Evolutionary conservation across 192 early-diverging fungal genomes (phyloP).

Genomic region (Mortierella alpina): DNA sequence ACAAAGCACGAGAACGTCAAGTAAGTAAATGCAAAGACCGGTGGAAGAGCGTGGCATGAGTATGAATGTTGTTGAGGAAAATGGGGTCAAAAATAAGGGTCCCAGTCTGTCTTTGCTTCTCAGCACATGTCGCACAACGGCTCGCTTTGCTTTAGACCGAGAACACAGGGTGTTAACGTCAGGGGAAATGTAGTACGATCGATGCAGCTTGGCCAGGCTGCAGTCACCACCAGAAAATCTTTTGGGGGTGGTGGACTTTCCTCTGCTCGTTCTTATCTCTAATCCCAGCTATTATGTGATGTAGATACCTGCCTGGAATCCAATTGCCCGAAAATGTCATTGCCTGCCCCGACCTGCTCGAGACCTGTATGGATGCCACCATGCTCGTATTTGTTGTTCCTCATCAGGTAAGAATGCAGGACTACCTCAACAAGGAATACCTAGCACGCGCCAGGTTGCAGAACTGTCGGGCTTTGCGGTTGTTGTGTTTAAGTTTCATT

Average conservation of each 20-base stretch:
- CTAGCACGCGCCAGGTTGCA: not conserved
- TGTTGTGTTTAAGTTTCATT: constrained; percentile 3
- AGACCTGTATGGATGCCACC: constrained; percentile 86
- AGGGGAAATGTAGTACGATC: too few species aligned
- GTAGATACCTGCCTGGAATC: constrained; percentile 84
- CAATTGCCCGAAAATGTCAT: constrained; percentile 86
- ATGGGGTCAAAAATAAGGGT: not conserved
- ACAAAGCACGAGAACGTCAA: constrained; percentile 91
- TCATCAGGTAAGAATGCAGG: constrained; percentile 71
- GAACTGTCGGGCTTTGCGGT: not conserved
- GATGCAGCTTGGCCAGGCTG: too few species aligned
- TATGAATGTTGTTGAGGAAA: not conserved
- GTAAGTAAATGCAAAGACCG: constrained; percentile 31
- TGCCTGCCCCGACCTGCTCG: constrained; percentile 84
- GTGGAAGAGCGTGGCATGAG: not conserved
- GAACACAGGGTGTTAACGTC: too few species aligned
- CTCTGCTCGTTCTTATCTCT: too few species aligned
- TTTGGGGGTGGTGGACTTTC: too few species aligned
- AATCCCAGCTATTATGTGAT: not conserved
- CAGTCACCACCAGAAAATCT: too few species aligned
- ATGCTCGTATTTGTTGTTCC: constrained; percentile 95
- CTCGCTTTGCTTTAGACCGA: too few species aligned
- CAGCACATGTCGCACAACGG: too few species aligned
- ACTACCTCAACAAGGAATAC: not conserved
- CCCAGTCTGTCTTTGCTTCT: not conserved